Evolutionary conservation across 768 basidiomycete species (phyloP).

Genomic region (Scleroderma citrinum): DNA sequence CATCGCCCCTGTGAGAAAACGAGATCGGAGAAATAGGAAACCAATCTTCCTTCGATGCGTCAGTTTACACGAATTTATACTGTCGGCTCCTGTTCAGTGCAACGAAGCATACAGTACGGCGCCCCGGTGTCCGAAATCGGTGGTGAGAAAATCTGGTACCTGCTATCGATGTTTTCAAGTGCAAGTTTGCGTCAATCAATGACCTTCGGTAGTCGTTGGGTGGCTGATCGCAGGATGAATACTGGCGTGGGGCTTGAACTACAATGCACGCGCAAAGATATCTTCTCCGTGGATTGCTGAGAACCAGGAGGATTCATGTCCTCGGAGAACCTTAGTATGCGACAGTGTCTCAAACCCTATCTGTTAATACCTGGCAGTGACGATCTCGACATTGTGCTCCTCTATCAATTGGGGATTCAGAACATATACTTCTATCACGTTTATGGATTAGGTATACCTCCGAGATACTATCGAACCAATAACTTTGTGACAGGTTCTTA

Average conservation of each 20-base stretch:
- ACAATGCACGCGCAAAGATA: not conserved
- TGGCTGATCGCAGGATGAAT: not conserved
- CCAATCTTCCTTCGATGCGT: not conserved
- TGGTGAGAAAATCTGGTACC: not conserved
- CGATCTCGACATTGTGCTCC: no score
- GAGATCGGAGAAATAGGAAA: not conserved
- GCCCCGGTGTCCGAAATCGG: slow-evolving; percentile 9
- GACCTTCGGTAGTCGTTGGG: no score
- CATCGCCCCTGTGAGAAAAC: slow-evolving; percentile 6
- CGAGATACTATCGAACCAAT: no score
- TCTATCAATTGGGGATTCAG: no score
- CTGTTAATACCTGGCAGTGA: no score
- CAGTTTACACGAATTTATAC: slow-evolving; percentile 8
- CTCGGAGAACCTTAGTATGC: no score
- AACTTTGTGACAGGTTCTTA: no score
- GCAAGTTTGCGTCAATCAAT: not conserved
- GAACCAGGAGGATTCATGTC: not conserved
- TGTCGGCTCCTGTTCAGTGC: slow-evolving; percentile 2
- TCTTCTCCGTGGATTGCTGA: not conserved
- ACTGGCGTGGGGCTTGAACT: no score
- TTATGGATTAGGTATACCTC: no score
- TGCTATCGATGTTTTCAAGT: not conserved
- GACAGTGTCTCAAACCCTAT: no score
- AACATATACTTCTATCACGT: no score
- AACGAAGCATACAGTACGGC: slow-evolving; percentile 3